Conservation (phyloP, 2,329 filamentous ascomycete species). For the Tolypocladium inflatum region DNA sequence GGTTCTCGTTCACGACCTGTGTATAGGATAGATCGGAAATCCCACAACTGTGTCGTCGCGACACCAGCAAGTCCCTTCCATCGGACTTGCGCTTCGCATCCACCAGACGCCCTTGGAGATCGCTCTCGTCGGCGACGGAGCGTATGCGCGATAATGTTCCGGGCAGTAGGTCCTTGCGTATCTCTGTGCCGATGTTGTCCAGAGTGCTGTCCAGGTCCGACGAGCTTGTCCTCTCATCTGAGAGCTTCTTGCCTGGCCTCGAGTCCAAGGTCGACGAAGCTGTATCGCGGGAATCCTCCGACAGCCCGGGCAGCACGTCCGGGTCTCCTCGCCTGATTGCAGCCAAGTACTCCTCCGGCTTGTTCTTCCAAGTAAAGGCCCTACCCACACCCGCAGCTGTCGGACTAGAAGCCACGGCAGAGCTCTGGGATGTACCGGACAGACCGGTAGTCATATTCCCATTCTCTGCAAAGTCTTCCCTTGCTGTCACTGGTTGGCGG, state of each 20-base stretch:
- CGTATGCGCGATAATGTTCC: conserved; percentile 46
- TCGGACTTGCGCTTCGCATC: conserved; percentile 36
- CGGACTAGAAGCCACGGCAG: conserved; percentile 24
- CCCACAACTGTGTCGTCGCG: conserved; percentile 52
- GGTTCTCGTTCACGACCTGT: conserved; percentile 40
- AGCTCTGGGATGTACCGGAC: conserved; percentile 7
- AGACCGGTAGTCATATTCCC: conserved; percentile 3
- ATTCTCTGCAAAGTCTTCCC: conserved; percentile 40
- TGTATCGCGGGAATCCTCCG: conserved; percentile 13
- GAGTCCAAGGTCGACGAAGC: conserved; percentile 17
- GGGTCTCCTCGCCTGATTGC: conserved; percentile 27
- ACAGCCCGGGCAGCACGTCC: conserved; percentile 14
- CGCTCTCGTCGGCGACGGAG: conserved; percentile 49
- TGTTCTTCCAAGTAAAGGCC: conserved; percentile 55
- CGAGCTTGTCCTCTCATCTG: conserved; percentile 11
- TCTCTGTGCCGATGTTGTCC: conserved; percentile 26
- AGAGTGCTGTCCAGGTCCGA: conserved; percentile 15
- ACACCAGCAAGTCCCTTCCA: conserved; percentile 38
- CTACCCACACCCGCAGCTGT: conserved; percentile 33
- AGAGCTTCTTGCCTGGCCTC: conserved; percentile 10
- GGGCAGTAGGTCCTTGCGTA: conserved; percentile 30
- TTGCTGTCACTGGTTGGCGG: conserved; percentile 37
- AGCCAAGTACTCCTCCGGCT: conserved; percentile 48
- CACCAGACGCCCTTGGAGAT: conserved; percentile 45
- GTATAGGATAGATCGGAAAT: conserved; percentile 18